Percentiles rank a stretch among this genome's conserved stretches.
phyloP scores from a whole-genome alignment of 129 eudicot species.

The Centrapalus pauciflorus region DNA sequence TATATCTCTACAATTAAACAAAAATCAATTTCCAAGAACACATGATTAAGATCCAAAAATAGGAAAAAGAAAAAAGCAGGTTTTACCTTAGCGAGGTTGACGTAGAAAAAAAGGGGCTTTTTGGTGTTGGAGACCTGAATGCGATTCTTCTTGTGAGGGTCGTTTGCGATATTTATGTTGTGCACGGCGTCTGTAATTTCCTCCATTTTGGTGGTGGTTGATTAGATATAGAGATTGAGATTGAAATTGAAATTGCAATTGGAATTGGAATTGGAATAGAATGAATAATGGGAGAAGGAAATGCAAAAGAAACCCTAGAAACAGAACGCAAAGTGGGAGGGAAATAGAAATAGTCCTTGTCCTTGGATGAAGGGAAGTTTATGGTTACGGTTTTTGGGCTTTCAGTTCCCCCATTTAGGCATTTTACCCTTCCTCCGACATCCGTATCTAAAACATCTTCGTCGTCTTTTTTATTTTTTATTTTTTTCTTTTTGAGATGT shows the following conservation, averaged over 20 bases:
- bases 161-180: constrained; percentile 21
- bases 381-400: constrained; percentile 12
- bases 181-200: constrained; percentile 40
- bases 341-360: not conserved
- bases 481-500: too few relatives aligned
- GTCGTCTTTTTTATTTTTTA: not conserved
- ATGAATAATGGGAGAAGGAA: not conserved
- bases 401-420: not conserved
- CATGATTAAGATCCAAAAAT: not conserved
- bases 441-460: too few relatives aligned
- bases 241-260: too few relatives aligned
- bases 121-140: constrained; percentile 85
- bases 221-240: not conserved
- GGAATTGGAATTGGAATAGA: too few relatives aligned
- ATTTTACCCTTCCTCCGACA: not conserved
- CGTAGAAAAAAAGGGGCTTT: constrained; percentile 72
- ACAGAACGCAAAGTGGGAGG: not conserved
- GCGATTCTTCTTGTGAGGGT: constrained; percentile 47
- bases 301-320: constrained; percentile 16
- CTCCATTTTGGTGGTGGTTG: constrained; percentile 38
- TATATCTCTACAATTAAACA: not conserved
- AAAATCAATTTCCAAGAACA: not conserved
- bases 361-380: constrained; percentile 23
- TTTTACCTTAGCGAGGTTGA: constrained; percentile 65
- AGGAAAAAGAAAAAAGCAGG: not conserved